A percentile compares a stretch with the other conserved stretches of the same genome.
phyloP scores from a whole-genome alignment of 306 rosid genomes.

The Lathyrus tuberosus region DNA sequence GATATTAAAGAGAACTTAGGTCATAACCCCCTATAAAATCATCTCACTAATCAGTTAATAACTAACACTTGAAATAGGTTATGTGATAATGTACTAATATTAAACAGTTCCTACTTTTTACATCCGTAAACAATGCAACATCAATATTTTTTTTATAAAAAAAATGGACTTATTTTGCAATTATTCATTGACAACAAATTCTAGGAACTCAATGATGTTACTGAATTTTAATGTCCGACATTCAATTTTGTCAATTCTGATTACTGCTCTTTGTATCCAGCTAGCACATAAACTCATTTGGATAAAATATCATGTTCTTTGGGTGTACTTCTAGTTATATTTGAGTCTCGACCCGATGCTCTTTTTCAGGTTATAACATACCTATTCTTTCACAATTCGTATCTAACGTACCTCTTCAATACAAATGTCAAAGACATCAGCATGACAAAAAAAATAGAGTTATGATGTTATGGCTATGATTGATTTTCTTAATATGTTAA shows the following conservation, averaged over 20 bases:
- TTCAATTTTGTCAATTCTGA: no score
- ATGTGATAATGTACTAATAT: slow-evolving; percentile 1
- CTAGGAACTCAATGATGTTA: no score
- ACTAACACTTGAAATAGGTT: not conserved
- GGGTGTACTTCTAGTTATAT: slow-evolving; percentile 86
- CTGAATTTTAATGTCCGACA: no score
- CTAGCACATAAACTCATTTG: slow-evolving; percentile 71
- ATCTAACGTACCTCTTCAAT: slow-evolving; percentile 9
- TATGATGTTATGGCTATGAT: no score
- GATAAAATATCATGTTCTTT: slow-evolving; percentile 78
- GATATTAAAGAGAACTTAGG: slow-evolving; percentile 76
- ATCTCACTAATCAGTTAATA: not conserved
- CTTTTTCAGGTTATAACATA: slow-evolving; percentile 76
- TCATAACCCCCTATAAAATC: slow-evolving; percentile 39
- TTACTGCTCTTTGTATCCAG: slow-evolving; percentile 63
- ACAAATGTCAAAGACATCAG: slow-evolving; percentile 28
- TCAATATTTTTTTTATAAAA: not conserved
- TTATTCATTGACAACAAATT: no score
- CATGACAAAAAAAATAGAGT: no score
- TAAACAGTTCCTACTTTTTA: no score
- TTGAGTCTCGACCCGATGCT: slow-evolving; percentile 97
- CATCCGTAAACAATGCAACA: not conserved
- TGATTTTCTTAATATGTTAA: no score
- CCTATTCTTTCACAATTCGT: slow-evolving; percentile 21
- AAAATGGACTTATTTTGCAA: not conserved